Evolutionary conservation across 2,329 filamentous ascomycete genomes (phyloP).

Genomic region (Biscogniauxia mediterranea): DNA sequence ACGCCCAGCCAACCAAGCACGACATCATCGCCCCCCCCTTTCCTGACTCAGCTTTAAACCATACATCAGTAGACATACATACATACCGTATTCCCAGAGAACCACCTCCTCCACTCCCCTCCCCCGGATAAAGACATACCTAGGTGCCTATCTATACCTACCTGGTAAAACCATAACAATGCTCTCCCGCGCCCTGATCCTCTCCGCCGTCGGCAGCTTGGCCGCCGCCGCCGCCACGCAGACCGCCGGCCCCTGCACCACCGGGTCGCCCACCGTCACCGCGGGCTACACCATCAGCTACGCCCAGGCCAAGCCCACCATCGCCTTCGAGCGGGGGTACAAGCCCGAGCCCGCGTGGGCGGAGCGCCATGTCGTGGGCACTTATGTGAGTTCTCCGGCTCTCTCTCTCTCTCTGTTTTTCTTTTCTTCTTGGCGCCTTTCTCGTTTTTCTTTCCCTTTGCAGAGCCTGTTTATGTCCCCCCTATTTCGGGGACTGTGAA

Average conservation of each 20-base stretch:
- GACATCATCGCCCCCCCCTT: not conserved
- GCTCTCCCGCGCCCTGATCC: not conserved
- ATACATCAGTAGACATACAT: too few species aligned
- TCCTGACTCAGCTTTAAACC: too few species aligned
- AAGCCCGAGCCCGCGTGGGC: slow-evolving; percentile 29
- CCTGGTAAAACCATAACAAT: not conserved
- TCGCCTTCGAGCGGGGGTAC: slow-evolving; percentile 20
- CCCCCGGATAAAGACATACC: too few species aligned
- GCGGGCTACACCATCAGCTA: slow-evolving; percentile 33
- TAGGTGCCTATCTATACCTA: too few species aligned
- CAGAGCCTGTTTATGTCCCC: too few species aligned
- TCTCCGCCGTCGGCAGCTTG: slow-evolving; percentile 5
- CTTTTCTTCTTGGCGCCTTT: not conserved
- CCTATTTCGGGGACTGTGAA: too few species aligned
- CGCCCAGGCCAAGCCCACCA: slow-evolving; percentile 22
- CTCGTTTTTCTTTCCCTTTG: too few species aligned
- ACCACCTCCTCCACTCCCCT: too few species aligned
- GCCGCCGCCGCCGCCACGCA: slow-evolving; percentile 11
- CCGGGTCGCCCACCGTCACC: slow-evolving; percentile 25
- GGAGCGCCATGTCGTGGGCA: slow-evolving; percentile 24
- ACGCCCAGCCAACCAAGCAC: not conserved
- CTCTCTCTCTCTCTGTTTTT: not conserved
- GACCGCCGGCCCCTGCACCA: slow-evolving; percentile 18
- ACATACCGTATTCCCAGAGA: not conserved
- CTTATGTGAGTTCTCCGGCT: slow-evolving; percentile 30